phyloP scores from a whole-genome alignment of 2,329 filamentous ascomycete species.

The Sclerotinia borealis region DNA sequence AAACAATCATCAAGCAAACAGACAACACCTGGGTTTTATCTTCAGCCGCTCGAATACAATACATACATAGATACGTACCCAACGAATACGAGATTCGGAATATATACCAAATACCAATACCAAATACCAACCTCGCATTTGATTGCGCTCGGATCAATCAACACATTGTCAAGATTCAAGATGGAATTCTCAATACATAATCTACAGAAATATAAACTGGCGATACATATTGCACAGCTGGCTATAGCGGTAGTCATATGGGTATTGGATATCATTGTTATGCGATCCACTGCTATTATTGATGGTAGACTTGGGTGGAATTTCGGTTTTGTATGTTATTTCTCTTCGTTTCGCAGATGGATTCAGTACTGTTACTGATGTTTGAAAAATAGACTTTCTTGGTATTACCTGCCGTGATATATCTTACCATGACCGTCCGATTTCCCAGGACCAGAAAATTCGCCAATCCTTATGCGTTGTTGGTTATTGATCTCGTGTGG shows the following conservation, averaged over 20 bases:
- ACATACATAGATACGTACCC: background rate
- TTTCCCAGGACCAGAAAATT: conserved; percentile 56
- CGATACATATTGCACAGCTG: conserved; percentile 50
- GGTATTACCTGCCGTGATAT: conserved; percentile 57
- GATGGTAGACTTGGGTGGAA: conserved; percentile 57
- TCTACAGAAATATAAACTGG: conserved; percentile 43
- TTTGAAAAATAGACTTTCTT: conserved; percentile 51
- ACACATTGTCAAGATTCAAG: conserved; percentile 18
- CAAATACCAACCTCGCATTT: background rate
- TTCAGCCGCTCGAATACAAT: background rate
- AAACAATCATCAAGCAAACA: background rate
- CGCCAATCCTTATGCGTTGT: conserved; percentile 57
- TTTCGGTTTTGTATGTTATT: conserved; percentile 52
- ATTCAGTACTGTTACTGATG: background rate
- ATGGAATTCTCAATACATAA: conserved; percentile 31
- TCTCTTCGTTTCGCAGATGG: background rate
- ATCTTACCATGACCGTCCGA: conserved; percentile 57
- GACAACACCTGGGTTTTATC: background rate
- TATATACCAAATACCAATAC: background rate
- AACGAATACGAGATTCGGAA: background rate
- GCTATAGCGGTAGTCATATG: conserved; percentile 50
- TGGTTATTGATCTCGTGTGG: conserved; percentile 51
- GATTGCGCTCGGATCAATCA: background rate
- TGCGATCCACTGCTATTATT: conserved; percentile 45
- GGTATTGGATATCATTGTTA: conserved; percentile 54